phyloP scores from a whole-genome alignment of 805 yeast genomes.

The Cyberlindnera mrakii region DNA sequence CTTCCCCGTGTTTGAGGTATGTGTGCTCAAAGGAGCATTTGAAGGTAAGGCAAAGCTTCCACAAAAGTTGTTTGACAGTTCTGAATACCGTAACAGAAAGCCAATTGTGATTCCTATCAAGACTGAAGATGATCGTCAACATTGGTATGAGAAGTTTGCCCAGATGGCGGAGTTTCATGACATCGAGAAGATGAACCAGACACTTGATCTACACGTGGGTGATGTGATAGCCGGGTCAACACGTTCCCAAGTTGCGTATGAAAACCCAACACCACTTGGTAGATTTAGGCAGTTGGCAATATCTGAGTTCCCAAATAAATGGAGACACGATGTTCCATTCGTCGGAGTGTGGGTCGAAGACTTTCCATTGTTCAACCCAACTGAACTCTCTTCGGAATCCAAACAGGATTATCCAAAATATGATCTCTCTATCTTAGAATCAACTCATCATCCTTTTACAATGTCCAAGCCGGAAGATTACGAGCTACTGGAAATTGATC shows the following conservation, averaged over 20 bases:
- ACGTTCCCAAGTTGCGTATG: constrained; percentile 66
- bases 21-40: constrained; percentile 49
- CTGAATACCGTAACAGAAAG: constrained; percentile 46
- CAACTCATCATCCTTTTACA: constrained; percentile 98
- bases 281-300: constrained; percentile 72
- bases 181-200: constrained; percentile 24
- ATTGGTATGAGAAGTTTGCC: constrained; percentile 38
- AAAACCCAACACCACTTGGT: constrained; percentile 94
- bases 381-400: constrained; percentile 30
- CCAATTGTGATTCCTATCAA: constrained; percentile 54
- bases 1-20: constrained; percentile 71
- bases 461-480: constrained; percentile 78
- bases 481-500: constrained; percentile 43
- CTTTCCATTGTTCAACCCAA: constrained; percentile 87
- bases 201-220: constrained; percentile 48
- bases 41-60: constrained; percentile 26
- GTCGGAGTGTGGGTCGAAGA: constrained; percentile 84
- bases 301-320: constrained; percentile 41
- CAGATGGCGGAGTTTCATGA: constrained; percentile 28
- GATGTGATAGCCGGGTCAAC: constrained; percentile 77
- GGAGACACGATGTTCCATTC: constrained; percentile 32
- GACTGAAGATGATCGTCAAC: constrained; percentile 29
- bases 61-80: constrained; percentile 30
- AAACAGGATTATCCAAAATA: constrained; percentile 53
- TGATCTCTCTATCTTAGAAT: constrained; percentile 37